phyloP scores from a whole-genome alignment of 805 yeast species.

The Ogataea pilisensis region DNA sequence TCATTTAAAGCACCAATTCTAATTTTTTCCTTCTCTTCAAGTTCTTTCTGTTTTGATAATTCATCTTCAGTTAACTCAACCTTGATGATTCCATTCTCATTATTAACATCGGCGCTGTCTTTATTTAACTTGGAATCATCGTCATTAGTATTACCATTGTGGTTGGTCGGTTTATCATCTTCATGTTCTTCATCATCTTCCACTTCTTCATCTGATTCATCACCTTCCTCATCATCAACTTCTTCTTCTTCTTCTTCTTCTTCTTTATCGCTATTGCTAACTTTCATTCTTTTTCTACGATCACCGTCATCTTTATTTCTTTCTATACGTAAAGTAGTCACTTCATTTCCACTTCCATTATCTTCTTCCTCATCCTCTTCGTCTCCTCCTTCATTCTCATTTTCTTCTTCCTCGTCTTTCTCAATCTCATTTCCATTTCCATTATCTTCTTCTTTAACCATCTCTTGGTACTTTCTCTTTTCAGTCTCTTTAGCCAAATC shows the following conservation, averaged over 20 bases:
- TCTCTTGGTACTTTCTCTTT: constrained; percentile 33
- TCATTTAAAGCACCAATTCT: constrained; percentile 66
- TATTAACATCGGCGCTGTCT: constrained; percentile 9
- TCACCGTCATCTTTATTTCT: constrained; percentile 4
- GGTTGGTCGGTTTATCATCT: constrained; percentile 4
- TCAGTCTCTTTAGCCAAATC: constrained; percentile 36
- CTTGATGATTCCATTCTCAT: constrained; percentile 12
- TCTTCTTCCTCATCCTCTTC: constrained; percentile 21
- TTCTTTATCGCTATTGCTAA: constrained; percentile 4
- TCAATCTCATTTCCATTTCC: background rate
- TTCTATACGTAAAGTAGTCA: background rate
- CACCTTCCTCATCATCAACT: background rate
- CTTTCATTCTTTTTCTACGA: background rate
- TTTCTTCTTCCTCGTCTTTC: background rate
- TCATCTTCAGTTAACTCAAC: constrained; percentile 24
- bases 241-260: constrained; percentile 6
- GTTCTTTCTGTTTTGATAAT: constrained; percentile 21
- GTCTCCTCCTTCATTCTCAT: constrained; percentile 9
- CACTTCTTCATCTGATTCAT: constrained; percentile 4
- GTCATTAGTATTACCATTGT: background rate
- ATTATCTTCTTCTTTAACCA: constrained; percentile 27
- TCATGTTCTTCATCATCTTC: constrained; percentile 14
- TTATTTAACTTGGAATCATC: background rate
- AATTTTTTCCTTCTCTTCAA: constrained; percentile 33
- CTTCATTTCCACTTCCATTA: constrained; percentile 2